phyloP scores from a whole-genome alignment of 2,329 filamentous ascomycete species.

The Arthrobotrys sinensis region DNA sequence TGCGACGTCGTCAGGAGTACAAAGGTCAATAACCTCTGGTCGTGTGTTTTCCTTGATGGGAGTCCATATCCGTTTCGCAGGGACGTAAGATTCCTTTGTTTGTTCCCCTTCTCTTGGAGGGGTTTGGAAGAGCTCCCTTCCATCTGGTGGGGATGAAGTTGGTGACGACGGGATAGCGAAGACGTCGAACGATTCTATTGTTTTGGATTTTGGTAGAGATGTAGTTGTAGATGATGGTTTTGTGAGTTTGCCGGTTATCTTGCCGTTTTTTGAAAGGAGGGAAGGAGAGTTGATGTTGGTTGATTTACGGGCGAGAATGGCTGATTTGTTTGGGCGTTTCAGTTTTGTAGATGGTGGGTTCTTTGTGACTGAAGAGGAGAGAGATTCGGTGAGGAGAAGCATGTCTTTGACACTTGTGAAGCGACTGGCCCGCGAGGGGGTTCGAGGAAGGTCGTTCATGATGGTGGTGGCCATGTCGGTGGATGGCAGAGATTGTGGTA shows the following conservation, averaged over 20 bases:
- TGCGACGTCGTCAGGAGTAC: conserved; percentile 43
- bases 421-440: conserved; percentile 40
- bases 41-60: conserved; percentile 49
- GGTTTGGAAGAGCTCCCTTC: conserved; percentile 19
- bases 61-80: conserved; percentile 51
- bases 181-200: conserved; percentile 41
- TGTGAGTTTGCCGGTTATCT: conserved; percentile 34
- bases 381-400: conserved; percentile 15
- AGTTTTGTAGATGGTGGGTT: conserved; percentile 18
- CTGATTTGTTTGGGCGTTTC: conserved; percentile 41
- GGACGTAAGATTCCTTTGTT: conserved; percentile 44
- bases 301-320: conserved; percentile 39
- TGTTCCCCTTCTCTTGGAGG: conserved; percentile 17
- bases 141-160: conserved; percentile 7
- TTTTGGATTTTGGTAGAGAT: background rate
- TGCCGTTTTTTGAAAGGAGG: conserved; percentile 40
- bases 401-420: conserved; percentile 57
- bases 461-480: background rate
- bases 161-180: conserved; percentile 48
- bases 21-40: conserved; percentile 50
- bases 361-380: background rate
- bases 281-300: conserved; percentile 30
- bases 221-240: conserved; percentile 21
- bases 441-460: background rate
- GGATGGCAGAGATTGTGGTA: conserved; percentile 1